Base-by-base conservation (phyloP, 805 yeast genomes). In the Yarrowia osloensis region DNA sequence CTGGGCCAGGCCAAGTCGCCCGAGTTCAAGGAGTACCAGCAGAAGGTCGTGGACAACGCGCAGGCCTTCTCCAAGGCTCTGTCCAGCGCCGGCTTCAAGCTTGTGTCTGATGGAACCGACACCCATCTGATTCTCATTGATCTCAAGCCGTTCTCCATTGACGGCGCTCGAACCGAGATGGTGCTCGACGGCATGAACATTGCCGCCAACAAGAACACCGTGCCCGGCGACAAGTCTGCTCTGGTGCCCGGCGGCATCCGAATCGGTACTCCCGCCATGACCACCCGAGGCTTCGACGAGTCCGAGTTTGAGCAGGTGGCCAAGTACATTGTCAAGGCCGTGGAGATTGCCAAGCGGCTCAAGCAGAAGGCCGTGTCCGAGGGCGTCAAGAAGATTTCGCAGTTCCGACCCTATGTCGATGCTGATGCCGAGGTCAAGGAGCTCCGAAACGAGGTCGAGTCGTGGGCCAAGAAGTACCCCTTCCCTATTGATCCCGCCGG, bases 201-300 rank as follows among this genome's bases (percentile, higher is more conserved):
- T 77, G 98, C 98, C 59, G 89, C 93, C 71, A 94, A 94, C 83
- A 94, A 94, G 81, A 94, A 94, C 84, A 89, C 98, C 62, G 90
- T 94, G 71, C 98, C 98, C 69, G 97, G 97, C 74, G 99, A 94
- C 80, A 89, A 87, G 79, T 90, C 97, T 52, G 99, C 99, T 37
- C 83, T 94, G 69, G 91, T 90, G 77, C 99, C 99, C 75, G 91
- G 96, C 69, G 99, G 99, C 73, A 82, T 94, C 71, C 89, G 99
- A 82, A 89, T 94, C 69, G 99, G 99, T 74, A 90, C 98, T 19
- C 99, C 99, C 68, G 98, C 98, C 57, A 94, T 94, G 98, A 89
- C 98, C 67, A 91, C 98, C 65, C 88, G 99, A 82, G 98, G 97
- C 55, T 88, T 94, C 75, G 85, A 85, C 65, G 84, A 83, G 69